These are phyloP conservation scores for Mallotus nudiflorus DNA, from an alignment of 345 rosid genomes.

Conservation along the genomic window DNA sequence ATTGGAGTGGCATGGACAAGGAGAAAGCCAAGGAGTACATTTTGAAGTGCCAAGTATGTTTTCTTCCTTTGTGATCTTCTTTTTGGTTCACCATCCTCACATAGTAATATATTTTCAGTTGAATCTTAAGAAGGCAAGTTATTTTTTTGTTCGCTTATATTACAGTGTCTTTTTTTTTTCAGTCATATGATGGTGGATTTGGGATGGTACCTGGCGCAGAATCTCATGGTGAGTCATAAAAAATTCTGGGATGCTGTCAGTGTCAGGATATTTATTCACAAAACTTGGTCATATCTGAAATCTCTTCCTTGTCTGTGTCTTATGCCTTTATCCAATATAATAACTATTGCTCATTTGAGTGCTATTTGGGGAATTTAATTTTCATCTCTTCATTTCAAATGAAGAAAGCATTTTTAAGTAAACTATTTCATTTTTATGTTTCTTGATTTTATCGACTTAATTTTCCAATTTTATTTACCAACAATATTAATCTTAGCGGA, in stretches of 20 bases:
- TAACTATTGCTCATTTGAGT: not conserved
- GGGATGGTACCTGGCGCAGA: constrained; percentile 90
- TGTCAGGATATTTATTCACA: constrained; percentile 2
- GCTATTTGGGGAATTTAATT: not conserved
- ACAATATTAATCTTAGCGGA: constrained; percentile 47
- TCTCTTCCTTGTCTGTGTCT: not conserved
- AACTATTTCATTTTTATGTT: not conserved
- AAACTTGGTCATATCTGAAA: not conserved
- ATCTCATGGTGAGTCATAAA: constrained; percentile 85
- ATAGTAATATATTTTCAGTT: constrained; percentile 13
- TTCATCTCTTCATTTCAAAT: not conserved
- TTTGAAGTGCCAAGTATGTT: constrained; percentile 70
- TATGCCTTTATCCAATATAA: not conserved
- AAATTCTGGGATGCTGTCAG: constrained; percentile 4
- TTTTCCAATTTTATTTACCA: constrained; percentile 33
- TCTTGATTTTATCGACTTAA: not conserved
- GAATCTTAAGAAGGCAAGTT: not conserved
- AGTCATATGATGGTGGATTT: constrained; percentile 99
- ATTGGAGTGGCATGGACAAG: constrained; percentile 88
- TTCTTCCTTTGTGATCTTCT: constrained; percentile 3
- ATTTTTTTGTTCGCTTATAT: constrained; percentile 17
- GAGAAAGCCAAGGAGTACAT: constrained; percentile 78
- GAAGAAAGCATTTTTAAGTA: not conserved
- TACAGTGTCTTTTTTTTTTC: constrained; percentile 29
- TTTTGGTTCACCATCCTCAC: not conserved